A percentile compares a stretch with the other conserved stretches of the same genome.
Evolutionary conservation across 2,329 filamentous ascomycete genomes (phyloP).

Genomic region (Fusarium sp.): DNA sequence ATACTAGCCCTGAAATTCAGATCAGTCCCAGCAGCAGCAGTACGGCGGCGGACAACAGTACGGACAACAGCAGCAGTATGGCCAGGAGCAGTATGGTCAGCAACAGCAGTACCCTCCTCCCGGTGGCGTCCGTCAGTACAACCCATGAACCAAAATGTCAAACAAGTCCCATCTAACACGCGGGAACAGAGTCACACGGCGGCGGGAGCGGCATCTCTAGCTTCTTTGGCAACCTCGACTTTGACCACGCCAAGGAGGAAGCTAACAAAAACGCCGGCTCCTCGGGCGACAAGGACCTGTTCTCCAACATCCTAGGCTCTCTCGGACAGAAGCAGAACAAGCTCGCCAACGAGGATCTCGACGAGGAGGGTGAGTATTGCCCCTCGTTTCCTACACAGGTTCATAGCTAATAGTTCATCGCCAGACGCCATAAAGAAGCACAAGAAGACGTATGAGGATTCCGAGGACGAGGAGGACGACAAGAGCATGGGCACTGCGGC

Average conservation of each 20-base stretch:
- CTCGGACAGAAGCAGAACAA: slow-evolving; percentile 63
- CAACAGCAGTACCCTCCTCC: slow-evolving; percentile 38
- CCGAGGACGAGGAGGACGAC: slow-evolving; percentile 60
- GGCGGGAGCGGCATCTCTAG: slow-evolving; percentile 52
- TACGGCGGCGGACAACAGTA: slow-evolving; percentile 22
- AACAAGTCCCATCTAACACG: slow-evolving; percentile 2
- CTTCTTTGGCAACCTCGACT: slow-evolving; percentile 61
- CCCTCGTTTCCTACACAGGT: not conserved
- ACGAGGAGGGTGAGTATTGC: slow-evolving; percentile 59
- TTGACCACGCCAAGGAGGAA: slow-evolving; percentile 60
- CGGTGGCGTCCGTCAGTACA: slow-evolving; percentile 46
- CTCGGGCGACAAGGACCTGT: slow-evolving; percentile 61
- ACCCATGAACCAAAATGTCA: not conserved
- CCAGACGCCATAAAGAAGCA: slow-evolving; percentile 79
- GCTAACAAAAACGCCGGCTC: slow-evolving; percentile 60
- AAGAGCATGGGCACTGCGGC: slow-evolving; percentile 76
- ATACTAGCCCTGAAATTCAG: slow-evolving; percentile 8
- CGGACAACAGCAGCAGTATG: slow-evolving; percentile 21
- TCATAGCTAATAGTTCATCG: not conserved
- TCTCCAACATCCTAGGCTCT: slow-evolving; percentile 60
- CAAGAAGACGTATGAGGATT: slow-evolving; percentile 75
- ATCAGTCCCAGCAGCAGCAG: slow-evolving; percentile 21
- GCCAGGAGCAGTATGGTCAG: slow-evolving; percentile 25
- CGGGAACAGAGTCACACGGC: slow-evolving; percentile 47
- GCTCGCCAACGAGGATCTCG: slow-evolving; percentile 60